A percentile compares a stretch with the other conserved stretches of the same genome.
These are phyloP conservation scores for Mixia osmundae DNA, from an alignment of 1,284 basidiomycete species.

Conservation along the genomic window DNA sequence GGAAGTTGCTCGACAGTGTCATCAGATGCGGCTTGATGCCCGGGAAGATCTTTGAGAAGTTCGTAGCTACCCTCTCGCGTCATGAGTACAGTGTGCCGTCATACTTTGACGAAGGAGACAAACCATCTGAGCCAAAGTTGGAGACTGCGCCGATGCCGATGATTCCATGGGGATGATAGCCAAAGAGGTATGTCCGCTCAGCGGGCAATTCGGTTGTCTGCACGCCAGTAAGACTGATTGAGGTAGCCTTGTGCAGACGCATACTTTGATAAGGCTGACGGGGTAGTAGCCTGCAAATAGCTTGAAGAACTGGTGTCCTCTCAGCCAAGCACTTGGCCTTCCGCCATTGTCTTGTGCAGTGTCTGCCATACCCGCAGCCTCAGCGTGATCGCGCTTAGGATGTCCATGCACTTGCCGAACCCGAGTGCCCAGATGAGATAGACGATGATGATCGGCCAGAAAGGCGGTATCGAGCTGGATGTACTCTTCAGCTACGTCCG, in stretches of 20 bases:
- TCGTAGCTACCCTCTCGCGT: conserved; percentile 36
- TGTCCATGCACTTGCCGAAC: conserved; percentile 5
- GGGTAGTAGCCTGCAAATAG: conserved; percentile 42
- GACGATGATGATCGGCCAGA: conserved; percentile 64
- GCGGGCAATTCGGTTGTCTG: conserved; percentile 44
- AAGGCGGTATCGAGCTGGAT: conserved; percentile 64
- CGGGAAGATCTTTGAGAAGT: conserved; percentile 75
- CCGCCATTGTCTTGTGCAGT: conserved; percentile 53
- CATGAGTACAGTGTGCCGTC: background rate
- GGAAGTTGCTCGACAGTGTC: conserved; percentile 58
- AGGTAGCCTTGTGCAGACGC: conserved; percentile 10
- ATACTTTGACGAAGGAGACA: conserved; percentile 9
- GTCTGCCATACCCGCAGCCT: conserved; percentile 29
- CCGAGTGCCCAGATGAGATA: conserved; percentile 55
- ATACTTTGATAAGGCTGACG: background rate
- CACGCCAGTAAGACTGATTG: conserved; percentile 6
- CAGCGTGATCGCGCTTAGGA: background rate
- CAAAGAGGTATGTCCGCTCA: conserved; percentile 83
- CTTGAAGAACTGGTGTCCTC: conserved; percentile 45
- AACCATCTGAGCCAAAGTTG: conserved; percentile 80
- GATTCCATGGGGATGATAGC: conserved; percentile 82
- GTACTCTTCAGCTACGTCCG: too few relatives aligned
- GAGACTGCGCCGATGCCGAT: conserved; percentile 60
- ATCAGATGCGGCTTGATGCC: conserved; percentile 80
- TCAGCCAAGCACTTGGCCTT: conserved; percentile 49